Percentiles rank a stretch among this genome's conserved stretches.
Conservation (phyloP, 257 asterid genomes). For the Solanum pennellii region DNA sequence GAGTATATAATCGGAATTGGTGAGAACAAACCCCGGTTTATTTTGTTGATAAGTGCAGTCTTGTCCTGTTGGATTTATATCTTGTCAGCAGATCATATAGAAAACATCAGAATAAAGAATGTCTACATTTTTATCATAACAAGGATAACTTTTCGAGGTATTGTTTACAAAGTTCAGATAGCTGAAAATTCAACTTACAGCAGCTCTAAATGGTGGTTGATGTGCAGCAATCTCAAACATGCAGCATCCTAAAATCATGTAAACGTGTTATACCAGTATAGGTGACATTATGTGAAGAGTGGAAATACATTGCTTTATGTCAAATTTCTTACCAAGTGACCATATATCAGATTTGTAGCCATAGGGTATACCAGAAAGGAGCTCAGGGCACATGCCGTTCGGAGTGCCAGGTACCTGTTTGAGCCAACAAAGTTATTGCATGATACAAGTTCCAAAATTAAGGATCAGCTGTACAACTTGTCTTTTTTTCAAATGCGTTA, state of each 20-base stretch:
- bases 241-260: conserved; percentile 57
- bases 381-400: conserved; percentile 92
- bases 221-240: conserved; percentile 95
- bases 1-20: conserved; percentile 87
- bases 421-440: neutral
- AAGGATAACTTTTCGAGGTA: neutral
- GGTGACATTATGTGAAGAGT: neutral
- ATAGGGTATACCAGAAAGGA: conserved; percentile 69
- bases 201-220: conserved; percentile 76
- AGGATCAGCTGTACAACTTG: neutral
- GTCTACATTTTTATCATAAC: neutral
- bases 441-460: neutral
- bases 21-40: conserved; percentile 66
- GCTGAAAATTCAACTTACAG: conserved; percentile 40
- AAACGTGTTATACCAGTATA: neutral
- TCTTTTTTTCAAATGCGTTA: neutral
- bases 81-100: neutral
- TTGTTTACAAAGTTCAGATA: neutral
- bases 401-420: conserved; percentile 71
- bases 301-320: neutral
- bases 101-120: neutral
- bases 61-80: conserved; percentile 51
- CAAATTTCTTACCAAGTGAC: conserved; percentile 59
- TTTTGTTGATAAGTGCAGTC: conserved; percentile 88
- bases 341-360: conserved; percentile 96